A percentile compares a stretch with the other conserved stretches of the same genome.
phyloP scores from a whole-genome alignment of 495 filamentous ascomycete genomes.

The Tetracladium setigerum region DNA sequence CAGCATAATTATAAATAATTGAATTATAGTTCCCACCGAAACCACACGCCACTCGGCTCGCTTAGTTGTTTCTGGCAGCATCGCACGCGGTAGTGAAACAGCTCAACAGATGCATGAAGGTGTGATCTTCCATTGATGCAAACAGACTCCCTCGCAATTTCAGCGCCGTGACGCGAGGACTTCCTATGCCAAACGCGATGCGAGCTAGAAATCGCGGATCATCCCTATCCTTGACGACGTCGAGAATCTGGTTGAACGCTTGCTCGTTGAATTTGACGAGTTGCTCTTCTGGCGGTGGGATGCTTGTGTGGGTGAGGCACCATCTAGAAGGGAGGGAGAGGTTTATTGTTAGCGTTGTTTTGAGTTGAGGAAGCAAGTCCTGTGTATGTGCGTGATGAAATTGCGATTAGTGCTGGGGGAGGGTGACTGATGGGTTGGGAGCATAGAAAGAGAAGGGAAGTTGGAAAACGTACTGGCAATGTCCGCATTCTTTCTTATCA shows the following conservation, averaged over 20 bases:
- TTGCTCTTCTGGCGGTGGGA: slow-evolving; percentile 15
- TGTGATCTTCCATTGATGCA: slow-evolving; percentile 40
- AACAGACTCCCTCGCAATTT: slow-evolving; percentile 39
- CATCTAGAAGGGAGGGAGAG: slow-evolving; percentile 26
- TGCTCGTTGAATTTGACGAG: slow-evolving; percentile 24
- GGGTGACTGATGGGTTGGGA: no score
- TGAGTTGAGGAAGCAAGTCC: no score
- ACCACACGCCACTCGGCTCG: no score
- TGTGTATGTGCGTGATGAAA: no score
- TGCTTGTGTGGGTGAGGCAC: slow-evolving; percentile 35
- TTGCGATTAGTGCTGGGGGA: no score
- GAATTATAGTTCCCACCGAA: no score
- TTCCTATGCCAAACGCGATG: slow-evolving; percentile 50
- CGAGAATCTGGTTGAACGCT: slow-evolving; percentile 31
- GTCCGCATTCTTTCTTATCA: slow-evolving; percentile 34
- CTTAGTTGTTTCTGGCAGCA: no score
- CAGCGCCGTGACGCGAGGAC: slow-evolving; percentile 36
- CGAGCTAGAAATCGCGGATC: slow-evolving; percentile 48
- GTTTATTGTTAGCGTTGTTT: no score
- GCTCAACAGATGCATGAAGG: slow-evolving; percentile 26
- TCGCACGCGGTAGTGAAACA: no score
- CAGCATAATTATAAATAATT: no score
- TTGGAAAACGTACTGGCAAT: slow-evolving; percentile 30
- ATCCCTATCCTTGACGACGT: slow-evolving; percentile 33
- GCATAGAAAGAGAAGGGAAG: no score